Base-by-base conservation (phyloP, 2,329 filamentous ascomycete species). In the Periconia sp. region DNA sequence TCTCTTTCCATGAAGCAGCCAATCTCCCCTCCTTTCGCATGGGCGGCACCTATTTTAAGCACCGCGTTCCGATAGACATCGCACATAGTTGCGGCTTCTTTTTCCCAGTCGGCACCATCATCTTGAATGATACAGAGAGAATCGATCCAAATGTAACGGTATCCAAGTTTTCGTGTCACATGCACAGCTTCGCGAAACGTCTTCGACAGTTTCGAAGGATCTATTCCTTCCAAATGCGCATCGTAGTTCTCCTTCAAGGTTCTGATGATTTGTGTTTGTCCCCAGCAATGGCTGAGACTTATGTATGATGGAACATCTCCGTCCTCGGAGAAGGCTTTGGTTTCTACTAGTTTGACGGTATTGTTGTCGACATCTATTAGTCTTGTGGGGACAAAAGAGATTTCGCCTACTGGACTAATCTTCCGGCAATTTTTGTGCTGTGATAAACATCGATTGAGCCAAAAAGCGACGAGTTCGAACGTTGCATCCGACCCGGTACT, bases 251-350 rank as follows among this genome's bases (percentile, higher is more conserved):
- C 41, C n/a, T 53, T 55, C 13, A 60, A 43, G 0, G 64, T 68
- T 17, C 52, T 52, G 18, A 66, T 62, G 27, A 66, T 64, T 9
- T 56, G 52, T 13, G 52, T 37, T 23, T 47, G 44, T 0, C 65
- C 65, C 65, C 63, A 68, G 41, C 65, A 65, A 47, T 68, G 61
- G 23, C 61, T 64, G 10, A 68, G 55, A 6, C 60, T 55, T 9
- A 64, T 27, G 35, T 61, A 65, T 35, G 30, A 46, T 20, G 56
- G 54, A 15, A 59, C 56, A 5, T 42, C 13, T 17, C 14, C 13
- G 7, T 50, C n/a, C n/a, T 18, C 41, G 6, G 41, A 10, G 5
- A 59, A 42, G 9, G 51, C 33, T 30, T 47, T 40, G 20, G 41
- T 58, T 47, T 59, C 56, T 19, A 64, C 49, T 9, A 64, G 54